Evolutionary conservation across 2,329 filamentous ascomycete genomes (phyloP).

Genomic region (Colletotrichum chlorophyti): DNA sequence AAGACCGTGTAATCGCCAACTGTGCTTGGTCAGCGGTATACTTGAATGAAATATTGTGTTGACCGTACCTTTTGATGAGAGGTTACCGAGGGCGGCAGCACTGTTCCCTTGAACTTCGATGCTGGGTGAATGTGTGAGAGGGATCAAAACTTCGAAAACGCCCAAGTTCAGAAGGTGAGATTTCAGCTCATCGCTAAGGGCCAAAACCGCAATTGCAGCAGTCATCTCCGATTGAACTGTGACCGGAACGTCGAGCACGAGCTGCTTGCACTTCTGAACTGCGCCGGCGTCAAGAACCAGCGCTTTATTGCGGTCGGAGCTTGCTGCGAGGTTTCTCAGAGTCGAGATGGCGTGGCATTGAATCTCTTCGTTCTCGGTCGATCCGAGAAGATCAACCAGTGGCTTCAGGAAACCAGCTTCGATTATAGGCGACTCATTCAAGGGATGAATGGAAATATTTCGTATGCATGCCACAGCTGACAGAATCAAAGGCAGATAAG

Average conservation of each 20-base stretch:
- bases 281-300: constrained; percentile 96
- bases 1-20: constrained; percentile 98
- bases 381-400: constrained; percentile 89
- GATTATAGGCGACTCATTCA: constrained; percentile 98
- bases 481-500: constrained; percentile 92
- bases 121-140: constrained; percentile 91
- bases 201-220: constrained; percentile 95
- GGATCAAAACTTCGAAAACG: constrained; percentile 95
- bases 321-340: constrained; percentile 91
- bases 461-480: constrained; percentile 98
- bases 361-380: constrained; percentile 97
- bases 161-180: constrained; percentile 87
- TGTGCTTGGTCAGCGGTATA: constrained; percentile 44
- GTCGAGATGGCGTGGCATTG: constrained; percentile 99
- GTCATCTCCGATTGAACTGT: constrained; percentile 99
- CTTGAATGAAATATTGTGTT: background rate
- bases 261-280: constrained; percentile 97
- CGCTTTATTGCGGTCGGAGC: constrained; percentile 96
- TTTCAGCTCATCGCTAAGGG: constrained; percentile 94
- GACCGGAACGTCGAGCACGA: constrained; percentile 90
- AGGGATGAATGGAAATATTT: constrained; percentile 97
- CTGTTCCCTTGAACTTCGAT: constrained; percentile 99
- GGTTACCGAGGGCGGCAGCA: constrained; percentile 90
- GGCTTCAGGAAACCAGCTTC: constrained; percentile 96
- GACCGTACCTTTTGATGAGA: constrained; percentile 89